phyloP scores from a whole-genome alignment of 169 alveolate genomes.

The Eimeria brunetti region DNA sequence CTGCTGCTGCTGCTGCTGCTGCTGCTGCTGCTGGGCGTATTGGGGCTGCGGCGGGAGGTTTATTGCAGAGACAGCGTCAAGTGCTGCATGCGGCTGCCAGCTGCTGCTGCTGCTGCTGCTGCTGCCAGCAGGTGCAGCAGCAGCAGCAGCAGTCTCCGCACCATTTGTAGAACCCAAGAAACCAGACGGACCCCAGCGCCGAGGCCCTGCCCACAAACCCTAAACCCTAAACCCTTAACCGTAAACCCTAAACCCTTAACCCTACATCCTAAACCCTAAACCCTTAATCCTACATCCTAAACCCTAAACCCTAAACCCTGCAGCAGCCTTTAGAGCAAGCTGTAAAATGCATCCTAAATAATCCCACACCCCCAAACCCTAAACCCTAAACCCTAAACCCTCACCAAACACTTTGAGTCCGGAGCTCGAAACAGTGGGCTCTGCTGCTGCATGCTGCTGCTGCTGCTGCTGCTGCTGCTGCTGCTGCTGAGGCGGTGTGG shows the following conservation, averaged over 20 bases:
- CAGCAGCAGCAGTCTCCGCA: constrained; percentile 30
- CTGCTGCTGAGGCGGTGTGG: background rate
- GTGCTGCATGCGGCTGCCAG: constrained; percentile 56
- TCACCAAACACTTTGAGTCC: no score
- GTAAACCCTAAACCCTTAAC: background rate
- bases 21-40: constrained; percentile 17
- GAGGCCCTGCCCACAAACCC: constrained; percentile 14
- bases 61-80: background rate
- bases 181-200: constrained; percentile 50
- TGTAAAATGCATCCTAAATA: no score
- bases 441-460: no score
- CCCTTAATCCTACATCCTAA: no score
- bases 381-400: no score
- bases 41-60: constrained; percentile 39
- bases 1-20: constrained; percentile 43
- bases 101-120: constrained; percentile 36
- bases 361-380: no score
- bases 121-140: constrained; percentile 30
- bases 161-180: background rate
- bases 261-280: constrained; percentile 9
- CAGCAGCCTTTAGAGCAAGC: background rate
- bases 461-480: constrained; percentile 4
- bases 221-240: constrained; percentile 26
- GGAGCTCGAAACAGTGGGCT: no score
- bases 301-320: constrained; percentile 20